Evolutionary conservation across 257 asterid species (phyloP), one percentile per base, ranked within the genome.

Genomic region (Capsicum rhomboideum): DNA sequence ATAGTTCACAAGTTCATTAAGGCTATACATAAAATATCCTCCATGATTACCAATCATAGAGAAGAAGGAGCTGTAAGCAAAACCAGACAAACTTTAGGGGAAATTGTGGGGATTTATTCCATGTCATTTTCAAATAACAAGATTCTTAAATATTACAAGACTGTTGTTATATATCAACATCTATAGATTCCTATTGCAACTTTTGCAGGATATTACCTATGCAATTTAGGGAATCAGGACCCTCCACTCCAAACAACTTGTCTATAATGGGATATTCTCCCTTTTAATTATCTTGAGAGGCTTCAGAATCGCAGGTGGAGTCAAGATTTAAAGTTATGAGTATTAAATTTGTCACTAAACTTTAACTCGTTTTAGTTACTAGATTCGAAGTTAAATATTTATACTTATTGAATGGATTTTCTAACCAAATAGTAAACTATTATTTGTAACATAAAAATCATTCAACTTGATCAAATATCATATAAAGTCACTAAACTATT

Each of bases 111-210:
- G 79, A 80, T 79, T 74, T 53, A 77, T 80, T 37, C 81, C 71
- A 71, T 77, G 44, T 12, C 85, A 78, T 56, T 54, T 34, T 85
- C 82, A 83, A 69, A 79, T 85, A 87, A 89, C 87, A 87, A 85
- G 88, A 87, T 86, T 86, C 90, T 89, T 66, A 82, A 75, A 87
- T 69, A 75, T 66, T 13, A 68, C 26, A 34, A 75, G 82, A 79
- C 46, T 17, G 59, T 12, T 46, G 58, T 21, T 11, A 21, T 44
- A 44, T 12, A 72, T 72, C 79, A 72, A 56, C 71, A 68, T 67
- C 31, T 68, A 18, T 86, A 88, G 90, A 88, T 88, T 84, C 89
- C 67, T 74, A 44, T 79, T 71, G 79, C 90, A 87, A 77, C 21
- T 82, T 31, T 83, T 69, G 55, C 37, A 83, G 82, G 86, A 87